These are phyloP conservation scores for Penicillium bialowiezense DNA, from an alignment of 495 filamentous ascomycete genomes.

Conservation along the genomic window DNA sequence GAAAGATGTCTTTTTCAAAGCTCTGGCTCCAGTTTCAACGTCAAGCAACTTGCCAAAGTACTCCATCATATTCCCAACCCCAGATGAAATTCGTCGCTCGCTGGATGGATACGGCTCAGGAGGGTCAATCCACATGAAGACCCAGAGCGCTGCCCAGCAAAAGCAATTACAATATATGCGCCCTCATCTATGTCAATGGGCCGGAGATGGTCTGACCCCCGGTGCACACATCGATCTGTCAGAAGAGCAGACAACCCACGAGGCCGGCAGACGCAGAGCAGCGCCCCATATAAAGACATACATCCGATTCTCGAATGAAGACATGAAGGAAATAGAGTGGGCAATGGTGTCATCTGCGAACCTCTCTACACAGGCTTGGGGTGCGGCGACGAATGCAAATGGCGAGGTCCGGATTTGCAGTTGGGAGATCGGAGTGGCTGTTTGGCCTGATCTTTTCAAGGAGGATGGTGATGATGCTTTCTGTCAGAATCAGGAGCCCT, in stretches of 20 bases:
- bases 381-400: constrained; percentile 49
- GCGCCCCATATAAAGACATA: constrained; percentile 94
- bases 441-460: constrained; percentile 69
- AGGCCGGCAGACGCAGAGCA: constrained; percentile 67
- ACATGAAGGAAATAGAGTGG: constrained; percentile 68
- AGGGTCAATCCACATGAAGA: constrained; percentile 78
- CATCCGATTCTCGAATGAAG: constrained; percentile 59
- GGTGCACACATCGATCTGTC: constrained; percentile 13
- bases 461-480: no score
- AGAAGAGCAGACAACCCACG: constrained; percentile 21
- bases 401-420: constrained; percentile 70
- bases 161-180: constrained; percentile 74
- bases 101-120: constrained; percentile 78
- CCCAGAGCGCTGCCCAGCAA: constrained; percentile 60
- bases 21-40: constrained; percentile 36
- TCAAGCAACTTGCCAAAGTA: constrained; percentile 24
- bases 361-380: constrained; percentile 88
- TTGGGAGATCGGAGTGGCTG: constrained; percentile 81
- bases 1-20: constrained; percentile 59
- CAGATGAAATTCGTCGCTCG: constrained; percentile 72
- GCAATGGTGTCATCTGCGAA: constrained; percentile 84
- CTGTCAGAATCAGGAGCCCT: no score
- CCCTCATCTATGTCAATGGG: constrained; percentile 73
- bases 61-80: constrained; percentile 76
- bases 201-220: constrained; percentile 33